phyloP scores from a whole-genome alignment of 306 rosid genomes.

The Gynostemma pentaphyllum region DNA sequence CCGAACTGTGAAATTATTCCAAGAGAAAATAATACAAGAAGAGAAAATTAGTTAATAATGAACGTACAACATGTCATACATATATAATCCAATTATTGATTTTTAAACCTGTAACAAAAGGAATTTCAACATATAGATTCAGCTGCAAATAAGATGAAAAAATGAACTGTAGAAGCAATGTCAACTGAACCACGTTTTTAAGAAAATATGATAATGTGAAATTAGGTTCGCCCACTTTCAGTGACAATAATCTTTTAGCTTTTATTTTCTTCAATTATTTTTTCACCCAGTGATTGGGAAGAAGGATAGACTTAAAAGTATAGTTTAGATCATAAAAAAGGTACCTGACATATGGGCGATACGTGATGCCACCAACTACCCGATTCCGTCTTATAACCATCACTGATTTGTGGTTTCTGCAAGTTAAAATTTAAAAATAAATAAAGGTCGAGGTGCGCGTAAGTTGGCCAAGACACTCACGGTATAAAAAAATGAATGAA shows the following conservation, averaged over 20 bases:
- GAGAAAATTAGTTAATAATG: neutral
- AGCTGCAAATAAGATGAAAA: neutral
- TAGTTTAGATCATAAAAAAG: neutral
- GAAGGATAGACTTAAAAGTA: neutral
- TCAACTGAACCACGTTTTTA: neutral
- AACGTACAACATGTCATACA: neutral
- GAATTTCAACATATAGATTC: neutral
- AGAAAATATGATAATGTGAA: neutral
- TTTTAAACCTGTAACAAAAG: neutral
- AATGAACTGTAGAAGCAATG: neutral
- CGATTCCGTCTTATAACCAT: slow-evolving; percentile 78
- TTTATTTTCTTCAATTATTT: neutral
- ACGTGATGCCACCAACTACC: slow-evolving; percentile 95
- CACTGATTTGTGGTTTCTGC: slow-evolving; percentile 90
- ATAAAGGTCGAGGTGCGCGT: no score
- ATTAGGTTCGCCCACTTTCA: neutral
- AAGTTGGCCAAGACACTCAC: no score
- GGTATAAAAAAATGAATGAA: neutral
- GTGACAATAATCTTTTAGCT: neutral
- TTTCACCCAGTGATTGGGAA: neutral
- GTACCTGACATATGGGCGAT: slow-evolving; percentile 86
- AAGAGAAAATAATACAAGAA: neutral
- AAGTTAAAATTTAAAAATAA: slow-evolving; percentile 18
- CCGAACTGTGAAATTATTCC: neutral
- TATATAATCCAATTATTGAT: neutral